Conservation (phyloP, 768 basidiomycete genomes). For the Xerocomus spinulosus region DNA sequence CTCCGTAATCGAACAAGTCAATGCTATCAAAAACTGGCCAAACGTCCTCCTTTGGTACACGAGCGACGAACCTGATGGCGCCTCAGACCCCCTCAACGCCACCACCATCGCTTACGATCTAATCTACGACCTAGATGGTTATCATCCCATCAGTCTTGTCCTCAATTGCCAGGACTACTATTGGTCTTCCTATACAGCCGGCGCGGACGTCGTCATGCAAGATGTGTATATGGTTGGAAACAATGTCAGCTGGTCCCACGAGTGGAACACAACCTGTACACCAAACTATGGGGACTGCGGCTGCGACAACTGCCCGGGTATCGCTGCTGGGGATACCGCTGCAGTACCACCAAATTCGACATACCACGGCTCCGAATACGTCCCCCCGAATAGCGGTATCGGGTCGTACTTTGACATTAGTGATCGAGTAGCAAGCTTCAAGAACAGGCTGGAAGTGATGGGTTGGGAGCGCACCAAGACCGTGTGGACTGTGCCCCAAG, state of each 20-base stretch:
- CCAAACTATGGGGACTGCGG: conserved; percentile 69
- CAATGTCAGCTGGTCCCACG: conserved; percentile 58
- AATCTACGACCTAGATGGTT: conserved; percentile 58
- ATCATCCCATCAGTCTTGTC: conserved; percentile 63
- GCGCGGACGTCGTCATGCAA: conserved; percentile 68
- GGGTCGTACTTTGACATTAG: conserved; percentile 61
- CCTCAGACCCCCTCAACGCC: conserved; percentile 60
- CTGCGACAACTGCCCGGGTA: conserved; percentile 54
- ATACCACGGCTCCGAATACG: conserved; percentile 7
- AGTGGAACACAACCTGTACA: conserved; percentile 62
- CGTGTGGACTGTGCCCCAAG: conserved; percentile 80
- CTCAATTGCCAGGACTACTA: conserved; percentile 64
- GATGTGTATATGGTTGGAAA: conserved; percentile 50
- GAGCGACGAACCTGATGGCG: conserved; percentile 71
- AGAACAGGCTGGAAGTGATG: conserved; percentile 51
- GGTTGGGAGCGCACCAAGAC: conserved; percentile 68
- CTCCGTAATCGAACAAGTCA: conserved; percentile 64
- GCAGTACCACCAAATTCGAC: conserved; percentile 27
- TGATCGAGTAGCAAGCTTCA: conserved; percentile 61
- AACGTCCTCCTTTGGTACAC: conserved; percentile 76
- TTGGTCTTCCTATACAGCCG: conserved; percentile 54
- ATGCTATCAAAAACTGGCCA: conserved; percentile 56
- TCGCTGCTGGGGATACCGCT: conserved; percentile 38
- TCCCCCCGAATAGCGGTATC: conserved; percentile 29
- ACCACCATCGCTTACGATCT: conserved; percentile 45